Evolutionary conservation across 2,329 filamentous ascomycete species (phyloP), one percentile per base, ranked within the genome.

Genomic region (Emmonsiellopsis sp.): DNA sequence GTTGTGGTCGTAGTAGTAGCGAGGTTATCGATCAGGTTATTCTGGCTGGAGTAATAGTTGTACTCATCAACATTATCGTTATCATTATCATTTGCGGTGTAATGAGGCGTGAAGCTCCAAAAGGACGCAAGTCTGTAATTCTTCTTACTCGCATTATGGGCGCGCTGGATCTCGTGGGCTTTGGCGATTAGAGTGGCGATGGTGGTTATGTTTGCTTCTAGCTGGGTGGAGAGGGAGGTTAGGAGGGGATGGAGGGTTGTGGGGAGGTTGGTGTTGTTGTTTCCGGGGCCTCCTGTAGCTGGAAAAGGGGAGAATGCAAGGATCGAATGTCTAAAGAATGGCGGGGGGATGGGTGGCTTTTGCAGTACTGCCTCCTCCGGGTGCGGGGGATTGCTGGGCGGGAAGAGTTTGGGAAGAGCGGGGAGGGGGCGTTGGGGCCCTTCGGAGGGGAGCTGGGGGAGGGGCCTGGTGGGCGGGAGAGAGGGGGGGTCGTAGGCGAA

Each of bases 51-150:
- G n/a, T 26, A 13, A 52, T 6, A 48, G n/a, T 30, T 40, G 38
- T 30, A 34, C 10, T 48, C 38, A 44, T 54, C 50, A 7, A 16
- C 31, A 16, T 55, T 50, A 7, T 53, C 41, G 13, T 59, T 53
- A 4, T 53, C 35, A 13, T 58, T 54, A 2, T 53, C 32, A 44
- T 63, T 58, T 6, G 65, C 50, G 2, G 20, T 26, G 20, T 26
- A 26, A 26, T 26, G 3, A 5, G 65, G 64, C 16, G 59, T 64
- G 42, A 73, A 73, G 16, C 62, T 71, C 70, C 71, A 73, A 53
- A 71, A 73, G 0, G 70, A 73, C 1, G 61, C 61, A 5, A 65
- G 62, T 2, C 67, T 68, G 5, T 59, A 59, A 50, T 65, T 55
- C 49, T 61, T 65, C 49, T 61, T 65, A 2, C 62, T 62, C 20